Percentiles rank a stretch among this genome's conserved stretches.
phyloP scores from a whole-genome alignment of 768 basidiomycete species.

The Leccinellum luteum region DNA sequence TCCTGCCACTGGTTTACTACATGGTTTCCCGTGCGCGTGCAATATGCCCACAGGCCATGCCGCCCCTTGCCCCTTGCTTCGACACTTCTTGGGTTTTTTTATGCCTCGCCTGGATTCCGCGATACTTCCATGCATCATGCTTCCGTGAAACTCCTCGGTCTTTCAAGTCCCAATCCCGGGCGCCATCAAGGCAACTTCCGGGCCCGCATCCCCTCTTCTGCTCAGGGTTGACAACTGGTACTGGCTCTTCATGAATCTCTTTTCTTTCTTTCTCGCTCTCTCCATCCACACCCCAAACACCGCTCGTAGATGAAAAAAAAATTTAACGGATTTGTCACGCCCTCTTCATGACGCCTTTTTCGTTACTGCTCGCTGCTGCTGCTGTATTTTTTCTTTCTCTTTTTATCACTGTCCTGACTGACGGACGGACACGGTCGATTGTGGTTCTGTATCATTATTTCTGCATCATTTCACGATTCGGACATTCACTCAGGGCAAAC shows the following conservation, averaged over 20 bases:
- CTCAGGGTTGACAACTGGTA: slow-evolving; percentile 2
- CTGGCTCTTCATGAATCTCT: slow-evolving; percentile 9
- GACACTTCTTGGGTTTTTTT: slow-evolving; percentile 11
- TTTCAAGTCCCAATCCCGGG: slow-evolving; percentile 1
- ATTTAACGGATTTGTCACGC: slow-evolving; percentile 26
- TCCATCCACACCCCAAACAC: not conserved
- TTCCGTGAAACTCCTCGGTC: slow-evolving; percentile 25
- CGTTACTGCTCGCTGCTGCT: slow-evolving; percentile 8
- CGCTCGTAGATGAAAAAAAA: slow-evolving; percentile 11
- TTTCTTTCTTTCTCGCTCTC: not conserved
- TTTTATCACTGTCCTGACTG: slow-evolving; percentile 25
- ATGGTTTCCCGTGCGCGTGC: slow-evolving; percentile 11
- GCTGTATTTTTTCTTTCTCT: slow-evolving; percentile 21
- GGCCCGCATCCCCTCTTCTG: slow-evolving; percentile 1
- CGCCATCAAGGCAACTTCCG: slow-evolving; percentile 16
- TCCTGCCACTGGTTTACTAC: slow-evolving; percentile 5
- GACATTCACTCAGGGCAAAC: slow-evolving; percentile 13
- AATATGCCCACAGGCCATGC: slow-evolving; percentile 24
- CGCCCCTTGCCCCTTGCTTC: slow-evolving; percentile 15
- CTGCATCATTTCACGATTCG: slow-evolving; percentile 28
- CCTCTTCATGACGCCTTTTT: slow-evolving; percentile 20
- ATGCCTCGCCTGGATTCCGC: slow-evolving; percentile 19
- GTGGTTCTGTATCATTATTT: slow-evolving; percentile 35
- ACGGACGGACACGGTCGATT: slow-evolving; percentile 9
- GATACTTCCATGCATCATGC: slow-evolving; percentile 22